Evolutionary conservation across 1,284 basidiomycete species (phyloP).

Genomic region (Moesziomyces sp.): DNA sequence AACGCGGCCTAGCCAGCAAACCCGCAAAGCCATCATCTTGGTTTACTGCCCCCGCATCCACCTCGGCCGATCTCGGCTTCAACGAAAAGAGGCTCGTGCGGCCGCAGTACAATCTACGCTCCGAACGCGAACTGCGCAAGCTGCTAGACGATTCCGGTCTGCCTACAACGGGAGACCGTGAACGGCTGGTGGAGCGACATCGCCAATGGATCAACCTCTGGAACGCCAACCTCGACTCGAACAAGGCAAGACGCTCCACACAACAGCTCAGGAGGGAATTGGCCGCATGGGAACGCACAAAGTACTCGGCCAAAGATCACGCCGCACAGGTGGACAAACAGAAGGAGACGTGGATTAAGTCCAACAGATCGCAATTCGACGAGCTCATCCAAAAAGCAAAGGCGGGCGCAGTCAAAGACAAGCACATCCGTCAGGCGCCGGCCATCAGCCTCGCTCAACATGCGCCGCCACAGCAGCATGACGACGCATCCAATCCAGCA

Average conservation of each 20-base stretch:
- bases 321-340: conserved; percentile 29
- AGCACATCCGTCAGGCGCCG: conserved; percentile 12
- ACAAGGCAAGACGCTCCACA: conserved; percentile 40
- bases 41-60: conserved; percentile 26
- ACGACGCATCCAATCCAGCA: no score
- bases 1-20: conserved; percentile 37
- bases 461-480: no score
- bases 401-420: conserved; percentile 24
- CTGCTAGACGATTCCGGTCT: conserved; percentile 49
- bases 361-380: conserved; percentile 46
- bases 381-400: conserved; percentile 35
- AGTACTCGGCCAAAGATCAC: conserved; percentile 31
- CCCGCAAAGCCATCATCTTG: conserved; percentile 24
- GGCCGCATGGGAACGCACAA: conserved; percentile 51
- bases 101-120: conserved; percentile 56
- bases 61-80: conserved; percentile 9
- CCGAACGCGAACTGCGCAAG: conserved; percentile 57
- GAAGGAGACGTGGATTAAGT: conserved; percentile 30
- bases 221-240: conserved; percentile 65
- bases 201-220: conserved; percentile 64
- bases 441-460: no score
- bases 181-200: conserved; percentile 56
- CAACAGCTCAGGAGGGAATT: conserved; percentile 48
- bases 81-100: conserved; percentile 52
- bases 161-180: conserved; percentile 44